phyloP scores from a whole-genome alignment of 73 alveolate species.

The Tetrahymena thermophila region DNA sequence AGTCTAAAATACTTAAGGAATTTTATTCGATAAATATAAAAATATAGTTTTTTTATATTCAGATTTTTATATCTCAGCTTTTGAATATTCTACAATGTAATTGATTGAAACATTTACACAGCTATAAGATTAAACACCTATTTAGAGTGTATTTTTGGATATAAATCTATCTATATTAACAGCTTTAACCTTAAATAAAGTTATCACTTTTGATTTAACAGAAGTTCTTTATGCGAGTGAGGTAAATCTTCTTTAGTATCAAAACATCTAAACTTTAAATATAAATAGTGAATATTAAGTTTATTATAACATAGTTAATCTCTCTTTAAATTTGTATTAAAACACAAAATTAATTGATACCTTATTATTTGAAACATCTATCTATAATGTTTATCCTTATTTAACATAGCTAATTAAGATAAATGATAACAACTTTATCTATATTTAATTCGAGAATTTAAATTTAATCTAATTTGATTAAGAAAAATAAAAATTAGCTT shows the following conservation, averaged over 20 bases:
- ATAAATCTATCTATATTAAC: background rate
- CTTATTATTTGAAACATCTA: background rate
- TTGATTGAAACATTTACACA: background rate
- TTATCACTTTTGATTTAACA: background rate
- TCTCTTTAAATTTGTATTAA: background rate
- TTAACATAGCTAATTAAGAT: background rate
- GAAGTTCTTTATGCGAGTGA: background rate
- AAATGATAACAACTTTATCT: background rate
- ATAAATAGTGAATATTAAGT: background rate
- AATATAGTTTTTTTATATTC: background rate
- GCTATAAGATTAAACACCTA: too few species aligned
- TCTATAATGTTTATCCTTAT: background rate
- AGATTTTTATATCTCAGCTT: background rate
- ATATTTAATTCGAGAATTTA: background rate
- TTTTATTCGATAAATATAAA: background rate
- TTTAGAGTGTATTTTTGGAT: background rate
- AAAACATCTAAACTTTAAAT: too few species aligned
- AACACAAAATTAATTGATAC: background rate
- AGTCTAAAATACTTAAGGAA: background rate
- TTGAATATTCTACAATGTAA: background rate
- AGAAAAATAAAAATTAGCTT: too few species aligned
- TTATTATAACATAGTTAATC: background rate
- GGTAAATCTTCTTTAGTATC: background rate
- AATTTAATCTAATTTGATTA: background rate
- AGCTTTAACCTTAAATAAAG: background rate